Evolutionary conservation across 2,329 filamentous ascomycete species (phyloP), one percentile per base, ranked within the genome.

Genomic region (Zasmidium citrigriseum): DNA sequence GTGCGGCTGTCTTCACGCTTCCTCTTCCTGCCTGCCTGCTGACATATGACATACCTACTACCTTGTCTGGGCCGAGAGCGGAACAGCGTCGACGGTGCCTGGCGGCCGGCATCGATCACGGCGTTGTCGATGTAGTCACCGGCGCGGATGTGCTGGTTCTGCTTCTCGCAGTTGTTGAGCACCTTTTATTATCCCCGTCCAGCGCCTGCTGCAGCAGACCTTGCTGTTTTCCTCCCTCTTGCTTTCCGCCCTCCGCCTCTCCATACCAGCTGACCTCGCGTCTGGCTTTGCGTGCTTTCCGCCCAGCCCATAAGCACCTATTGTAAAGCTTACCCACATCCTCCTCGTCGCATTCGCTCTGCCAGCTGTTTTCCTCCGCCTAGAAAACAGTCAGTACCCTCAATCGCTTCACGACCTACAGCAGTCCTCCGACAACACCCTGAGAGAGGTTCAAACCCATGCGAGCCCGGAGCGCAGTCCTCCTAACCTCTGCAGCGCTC

Each of bases 401-500:
- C 46, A 47, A 47, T 18, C 4, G 18, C 23, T 25, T n/a, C n/a
- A 50, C n/a, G 47, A 27, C n/a, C n/a, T 50, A 50, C 23, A 29
- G 10, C 3, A 25, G 27, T 24, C 22, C 47, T 49, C 22, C 20
- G 20, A 49, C 4, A 5, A 45, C 22, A 4, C 7, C 27, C 46
- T 4, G 22, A 49, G 46, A 22, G 22, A 49, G 46, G n/a, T 44
- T 38, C 44, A 52, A 4, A 22, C 46, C 53, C 29, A 65, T 65
- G 63, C 58, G 45, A 24, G 38, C 45, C 18, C 55, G 46, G 48
- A 54, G 54, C 45, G 56, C 50, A 18, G 27, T 45, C 55, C 16
- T 22, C 16, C 21, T 58, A 53, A 46, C 50, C 29, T 29, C 44
- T 18, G 75, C 71, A 61, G 75, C 72, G 59, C 68, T 79, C 64